A percentile compares a stretch with the other conserved stretches of the same genome.
phyloP scores from a whole-genome alignment of 352 stramenopile genomes.

The Aphanomyces astaci region DNA sequence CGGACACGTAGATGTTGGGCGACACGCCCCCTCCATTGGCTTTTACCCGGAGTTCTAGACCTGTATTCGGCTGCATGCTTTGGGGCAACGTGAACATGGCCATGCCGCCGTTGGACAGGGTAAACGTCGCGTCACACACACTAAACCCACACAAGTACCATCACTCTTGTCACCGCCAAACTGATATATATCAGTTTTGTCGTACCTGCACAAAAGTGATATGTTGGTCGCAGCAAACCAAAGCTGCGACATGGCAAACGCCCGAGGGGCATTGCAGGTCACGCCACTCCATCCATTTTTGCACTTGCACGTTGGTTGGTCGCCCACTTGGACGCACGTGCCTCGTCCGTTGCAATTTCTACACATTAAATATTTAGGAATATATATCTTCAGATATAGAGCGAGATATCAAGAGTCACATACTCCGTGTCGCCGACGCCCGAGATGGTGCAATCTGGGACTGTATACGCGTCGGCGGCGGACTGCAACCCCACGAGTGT shows the following conservation, averaged over 20 bases:
- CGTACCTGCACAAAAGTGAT: constrained; percentile 34
- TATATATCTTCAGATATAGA: too few relatives aligned
- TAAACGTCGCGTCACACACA: constrained; percentile 38
- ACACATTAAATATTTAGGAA: too few relatives aligned
- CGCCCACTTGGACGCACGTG: constrained; percentile 34
- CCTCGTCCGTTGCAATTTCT: constrained; percentile 50
- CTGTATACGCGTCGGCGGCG: constrained; percentile 25
- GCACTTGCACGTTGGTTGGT: constrained; percentile 41
- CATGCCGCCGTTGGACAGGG: constrained; percentile 39
- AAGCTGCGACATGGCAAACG: constrained; percentile 48
- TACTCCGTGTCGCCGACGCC: constrained; percentile 16
- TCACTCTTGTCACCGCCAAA: too few relatives aligned
- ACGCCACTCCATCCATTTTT: constrained; percentile 50
- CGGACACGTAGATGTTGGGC: constrained; percentile 63
- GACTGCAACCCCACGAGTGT: constrained; percentile 35
- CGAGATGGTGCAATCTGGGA: constrained; percentile 21
- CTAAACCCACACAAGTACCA: constrained; percentile 31
- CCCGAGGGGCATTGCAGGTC: constrained; percentile 46
- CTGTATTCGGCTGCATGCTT: constrained; percentile 43
- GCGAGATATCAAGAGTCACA: neutral
- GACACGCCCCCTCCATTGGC: constrained; percentile 14
- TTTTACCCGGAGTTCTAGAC: constrained; percentile 31
- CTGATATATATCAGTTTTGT: too few relatives aligned
- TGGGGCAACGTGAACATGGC: constrained; percentile 60
- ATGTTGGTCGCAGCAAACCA: constrained; percentile 49